Evolutionary conservation across 169 alveolate genomes (phyloP), one percentile per base, ranked within the genome.

Genomic region (Cyclospora cayetanensis): DNA sequence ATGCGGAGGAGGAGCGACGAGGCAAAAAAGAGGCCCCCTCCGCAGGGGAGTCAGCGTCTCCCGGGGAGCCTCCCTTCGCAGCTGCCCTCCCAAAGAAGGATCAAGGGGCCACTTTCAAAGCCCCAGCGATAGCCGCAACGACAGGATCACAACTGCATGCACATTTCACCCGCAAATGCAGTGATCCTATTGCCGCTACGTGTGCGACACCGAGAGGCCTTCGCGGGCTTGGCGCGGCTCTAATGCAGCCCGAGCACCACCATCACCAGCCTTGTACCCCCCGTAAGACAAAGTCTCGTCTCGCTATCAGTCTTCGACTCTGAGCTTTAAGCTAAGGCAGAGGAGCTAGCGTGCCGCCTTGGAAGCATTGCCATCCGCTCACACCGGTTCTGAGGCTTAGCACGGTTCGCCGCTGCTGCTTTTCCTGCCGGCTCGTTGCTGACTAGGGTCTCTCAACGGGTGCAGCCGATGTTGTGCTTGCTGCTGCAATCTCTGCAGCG

Each of bases 401-500:
- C 60, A 15, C 60, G 11, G 1, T 46, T 46, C 20, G 25, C 0
- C 60, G 60, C 60, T 12, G 25, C 60, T 1, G 11, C 60, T 46
- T 46, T 46, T 46, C 60, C 25, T 46, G 60, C 0, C 60, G 25
- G 60, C 20, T 15, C 15, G 60, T 15, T 15, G 7, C 15, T 46
- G 15, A 15, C 60, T 46, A 15, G 7, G n/a, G 7, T 12, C 27
- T 60, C n/a, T n/a, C n/a, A n/a, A n/a, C n/a, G n/a, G n/a, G n/a
- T n/a, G n/a, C n/a, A n/a, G n/a, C n/a, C n/a, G n/a, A n/a, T n/a
- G n/a, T n/a, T n/a, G n/a, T n/a, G n/a, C n/a, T 41, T 74, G 84
- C 63, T 74, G 60, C 35, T 74, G 46, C n/a, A n/a, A n/a, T n/a
- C n/a, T n/a, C n/a, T n/a, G n/a, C 60, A 74, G 84, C 84, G 84